Percentiles rank a stretch among this genome's conserved stretches.
phyloP scores from a whole-genome alignment of 192 early-diverging fungal genomes.

The Chytriomyces sp. region DNA sequence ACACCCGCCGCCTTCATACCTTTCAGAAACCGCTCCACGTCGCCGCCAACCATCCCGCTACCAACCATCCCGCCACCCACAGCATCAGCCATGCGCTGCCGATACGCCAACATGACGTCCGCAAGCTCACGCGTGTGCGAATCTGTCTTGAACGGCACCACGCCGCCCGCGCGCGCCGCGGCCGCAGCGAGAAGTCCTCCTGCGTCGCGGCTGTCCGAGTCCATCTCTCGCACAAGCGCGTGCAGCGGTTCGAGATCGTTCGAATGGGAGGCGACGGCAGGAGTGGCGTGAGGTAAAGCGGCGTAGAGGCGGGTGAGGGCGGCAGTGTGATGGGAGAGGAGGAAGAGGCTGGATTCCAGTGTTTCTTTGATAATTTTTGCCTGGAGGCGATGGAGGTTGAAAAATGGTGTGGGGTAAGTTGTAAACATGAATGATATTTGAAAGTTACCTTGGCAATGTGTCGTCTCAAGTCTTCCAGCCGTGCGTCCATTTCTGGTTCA shows the following conservation, averaged over 20 bases:
- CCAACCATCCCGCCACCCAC: neutral
- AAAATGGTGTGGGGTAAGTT: no score
- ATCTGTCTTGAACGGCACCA: neutral
- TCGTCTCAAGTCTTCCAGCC: constrained; percentile 29
- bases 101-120: neutral
- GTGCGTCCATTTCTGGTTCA: constrained; percentile 29
- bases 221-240: neutral
- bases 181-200: neutral
- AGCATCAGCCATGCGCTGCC: neutral
- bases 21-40: neutral
- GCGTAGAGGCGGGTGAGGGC: no score
- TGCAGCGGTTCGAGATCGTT: no score
- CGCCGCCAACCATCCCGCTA: neutral
- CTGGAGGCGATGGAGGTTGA: no score
- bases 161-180: neutral
- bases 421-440: neutral
- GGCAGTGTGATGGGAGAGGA: no score
- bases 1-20: constrained; percentile 12
- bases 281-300: no score
- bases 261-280: no score
- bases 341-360: no score
- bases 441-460: constrained; percentile 2
- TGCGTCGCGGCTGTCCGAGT: neutral
- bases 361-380: no score
- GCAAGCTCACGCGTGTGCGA: neutral